A percentile compares a stretch with the other conserved stretches of the same genome.
phyloP scores from a whole-genome alignment of 306 rosid genomes.

The Delonix regia region DNA sequence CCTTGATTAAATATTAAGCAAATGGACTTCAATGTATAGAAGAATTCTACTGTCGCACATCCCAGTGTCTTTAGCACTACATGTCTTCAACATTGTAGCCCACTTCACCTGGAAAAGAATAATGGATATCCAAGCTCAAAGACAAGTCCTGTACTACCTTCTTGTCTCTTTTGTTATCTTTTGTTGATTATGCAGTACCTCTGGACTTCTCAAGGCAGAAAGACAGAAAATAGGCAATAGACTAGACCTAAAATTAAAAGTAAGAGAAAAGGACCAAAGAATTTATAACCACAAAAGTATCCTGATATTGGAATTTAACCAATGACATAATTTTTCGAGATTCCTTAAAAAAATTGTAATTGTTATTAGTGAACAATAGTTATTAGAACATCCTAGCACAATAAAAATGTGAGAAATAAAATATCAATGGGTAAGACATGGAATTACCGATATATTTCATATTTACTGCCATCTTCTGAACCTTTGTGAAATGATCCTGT shows the following conservation, averaged over 20 bases:
- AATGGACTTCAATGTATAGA: not conserved
- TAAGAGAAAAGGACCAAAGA: too few species aligned
- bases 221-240: not conserved
- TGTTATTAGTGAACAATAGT: slow-evolving; percentile 3
- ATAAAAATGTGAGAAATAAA: not conserved
- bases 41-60: not conserved
- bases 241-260: not conserved
- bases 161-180: not conserved
- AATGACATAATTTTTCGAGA: not conserved
- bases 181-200: not conserved
- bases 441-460: slow-evolving; percentile 90
- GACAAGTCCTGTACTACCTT: not conserved
- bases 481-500: slow-evolving; percentile 76
- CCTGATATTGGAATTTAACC: not conserved
- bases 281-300: slow-evolving; percentile 6
- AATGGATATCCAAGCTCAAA: slow-evolving; percentile 1
- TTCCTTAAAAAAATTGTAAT: not conserved
- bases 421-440: not conserved
- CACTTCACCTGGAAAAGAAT: not conserved
- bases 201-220: not conserved
- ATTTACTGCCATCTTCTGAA: slow-evolving; percentile 66
- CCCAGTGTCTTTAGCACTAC: not conserved
- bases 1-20: not conserved
- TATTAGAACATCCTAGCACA: not conserved
- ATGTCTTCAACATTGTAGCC: not conserved